phyloP scores from a whole-genome alignment of 2,329 filamentous ascomycete genomes.

The Alternaria burnsii region DNA sequence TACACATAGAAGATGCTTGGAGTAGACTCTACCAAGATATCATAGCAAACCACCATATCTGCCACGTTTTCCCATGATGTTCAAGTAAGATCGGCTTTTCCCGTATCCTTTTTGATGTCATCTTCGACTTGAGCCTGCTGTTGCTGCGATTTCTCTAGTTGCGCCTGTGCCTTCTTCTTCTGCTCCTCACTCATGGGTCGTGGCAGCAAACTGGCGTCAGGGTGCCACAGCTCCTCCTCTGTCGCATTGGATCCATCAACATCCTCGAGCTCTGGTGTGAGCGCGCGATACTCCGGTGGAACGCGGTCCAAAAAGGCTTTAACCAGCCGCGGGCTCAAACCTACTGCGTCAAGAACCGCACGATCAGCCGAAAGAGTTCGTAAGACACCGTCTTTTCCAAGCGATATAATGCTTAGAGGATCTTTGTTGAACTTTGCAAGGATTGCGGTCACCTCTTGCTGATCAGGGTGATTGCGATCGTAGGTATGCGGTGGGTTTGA shows the following conservation, averaged over 20 bases:
- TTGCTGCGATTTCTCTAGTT: too few species aligned
- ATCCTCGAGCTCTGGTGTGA: background rate
- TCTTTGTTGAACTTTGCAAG: background rate
- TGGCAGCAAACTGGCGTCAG: background rate
- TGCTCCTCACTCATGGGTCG: background rate
- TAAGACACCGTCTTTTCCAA: background rate
- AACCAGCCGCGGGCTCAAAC: background rate
- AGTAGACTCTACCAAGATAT: too few species aligned
- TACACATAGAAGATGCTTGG: too few species aligned
- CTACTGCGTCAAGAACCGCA: background rate
- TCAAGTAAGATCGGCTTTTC: too few species aligned
- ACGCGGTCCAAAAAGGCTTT: background rate
- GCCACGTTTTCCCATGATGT: accelerated
- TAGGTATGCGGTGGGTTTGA: accelerated
- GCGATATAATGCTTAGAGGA: background rate
- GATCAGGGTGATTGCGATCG: background rate
- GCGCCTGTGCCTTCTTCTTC: background rate
- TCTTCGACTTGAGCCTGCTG: too few species aligned
- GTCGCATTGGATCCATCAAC: background rate
- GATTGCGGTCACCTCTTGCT: background rate
- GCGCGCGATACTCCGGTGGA: background rate
- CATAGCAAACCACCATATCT: too few species aligned
- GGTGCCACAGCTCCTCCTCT: background rate
- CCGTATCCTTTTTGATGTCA: too few species aligned
- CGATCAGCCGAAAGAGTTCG: background rate